Percentiles rank a stretch among this genome's conserved stretches.
Evolutionary conservation across 305 asterid species (phyloP).

Genomic region (Fraxinus paxiana): DNA sequence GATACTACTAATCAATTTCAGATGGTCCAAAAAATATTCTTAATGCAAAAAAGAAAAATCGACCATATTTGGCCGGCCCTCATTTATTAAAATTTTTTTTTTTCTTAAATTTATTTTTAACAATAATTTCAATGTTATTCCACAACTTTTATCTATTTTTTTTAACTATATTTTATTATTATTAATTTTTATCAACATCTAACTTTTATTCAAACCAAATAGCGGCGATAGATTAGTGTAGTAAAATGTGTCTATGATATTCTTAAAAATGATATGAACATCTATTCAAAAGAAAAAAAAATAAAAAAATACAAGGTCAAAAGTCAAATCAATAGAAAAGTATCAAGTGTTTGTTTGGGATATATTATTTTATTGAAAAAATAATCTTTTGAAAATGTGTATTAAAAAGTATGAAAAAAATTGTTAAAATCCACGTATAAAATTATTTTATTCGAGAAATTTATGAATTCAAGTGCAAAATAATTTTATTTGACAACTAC

Average conservation of each 20-base stretch:
- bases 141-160: too few species aligned
- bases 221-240: not conserved
- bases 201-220: not conserved
- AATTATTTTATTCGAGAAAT: too few species aligned
- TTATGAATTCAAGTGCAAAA: not conserved
- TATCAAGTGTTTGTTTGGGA: not conserved
- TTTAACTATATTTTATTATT: not conserved
- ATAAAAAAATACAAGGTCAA: not conserved
- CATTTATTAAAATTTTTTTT: too few species aligned
- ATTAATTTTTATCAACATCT: not conserved
- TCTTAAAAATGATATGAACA: not conserved
- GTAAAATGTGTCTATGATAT: not conserved
- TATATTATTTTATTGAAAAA: too few species aligned
- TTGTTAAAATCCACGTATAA: not conserved
- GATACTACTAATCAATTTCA: not conserved
- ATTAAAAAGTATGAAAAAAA: not conserved
- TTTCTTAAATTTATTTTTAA: too few species aligned
- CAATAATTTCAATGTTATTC: not conserved
- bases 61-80: not conserved
- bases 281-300: not conserved
- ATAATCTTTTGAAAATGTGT: not conserved
- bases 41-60: not conserved
- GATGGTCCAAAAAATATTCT: not conserved
- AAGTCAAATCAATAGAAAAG: not conserved
- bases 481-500: not conserved